Evolutionary conservation across 2,329 filamentous ascomycete genomes (phyloP).

Genomic region (Fusarium sp.): DNA sequence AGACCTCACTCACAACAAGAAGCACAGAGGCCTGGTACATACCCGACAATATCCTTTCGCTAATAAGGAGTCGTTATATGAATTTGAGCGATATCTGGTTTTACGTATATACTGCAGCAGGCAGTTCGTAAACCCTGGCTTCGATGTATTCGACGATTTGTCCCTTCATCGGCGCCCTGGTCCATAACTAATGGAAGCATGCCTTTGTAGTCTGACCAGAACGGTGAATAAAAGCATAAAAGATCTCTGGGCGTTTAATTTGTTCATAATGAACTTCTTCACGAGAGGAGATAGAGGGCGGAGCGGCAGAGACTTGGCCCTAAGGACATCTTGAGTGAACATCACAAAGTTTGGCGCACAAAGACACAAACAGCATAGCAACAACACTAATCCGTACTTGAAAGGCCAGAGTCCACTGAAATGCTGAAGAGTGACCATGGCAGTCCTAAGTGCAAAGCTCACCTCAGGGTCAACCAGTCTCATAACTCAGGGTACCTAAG

Average conservation of each 20-base stretch:
- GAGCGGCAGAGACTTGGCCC: neutral
- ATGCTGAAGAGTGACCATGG: neutral
- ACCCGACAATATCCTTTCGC: neutral
- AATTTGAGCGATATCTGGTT: neutral
- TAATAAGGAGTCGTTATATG: neutral
- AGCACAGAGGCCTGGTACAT: neutral
- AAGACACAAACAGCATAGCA: neutral
- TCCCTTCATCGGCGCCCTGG: neutral
- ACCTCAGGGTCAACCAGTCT: neutral
- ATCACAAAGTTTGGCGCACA: neutral
- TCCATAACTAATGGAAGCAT: neutral
- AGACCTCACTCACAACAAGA: neutral
- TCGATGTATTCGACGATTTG: neutral
- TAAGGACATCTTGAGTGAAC: neutral
- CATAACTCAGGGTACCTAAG: neutral
- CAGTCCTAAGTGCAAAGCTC: neutral
- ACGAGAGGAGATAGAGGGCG: neutral
- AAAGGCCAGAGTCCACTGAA: neutral
- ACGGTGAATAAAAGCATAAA: neutral
- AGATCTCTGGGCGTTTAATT: rapidly evolving
- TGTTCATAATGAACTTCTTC: neutral
- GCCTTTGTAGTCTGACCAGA: neutral
- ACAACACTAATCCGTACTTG: rapidly evolving
- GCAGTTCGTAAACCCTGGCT: neutral
- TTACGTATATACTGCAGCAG: neutral